Evolutionary conservation across 257 asterid species (phyloP).

Genomic region (Cruciata laevipes): DNA sequence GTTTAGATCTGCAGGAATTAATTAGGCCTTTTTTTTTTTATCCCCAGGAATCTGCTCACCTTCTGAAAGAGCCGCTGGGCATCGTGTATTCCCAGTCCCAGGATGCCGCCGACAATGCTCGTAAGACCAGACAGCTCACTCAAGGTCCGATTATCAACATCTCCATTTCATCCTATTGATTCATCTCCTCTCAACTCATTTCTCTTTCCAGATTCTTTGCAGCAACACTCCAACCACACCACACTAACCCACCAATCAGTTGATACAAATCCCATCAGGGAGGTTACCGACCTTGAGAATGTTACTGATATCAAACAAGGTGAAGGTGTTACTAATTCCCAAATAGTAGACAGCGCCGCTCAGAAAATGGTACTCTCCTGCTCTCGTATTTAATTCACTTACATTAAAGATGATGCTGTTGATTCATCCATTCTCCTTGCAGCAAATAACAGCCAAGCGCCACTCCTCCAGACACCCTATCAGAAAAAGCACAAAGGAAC

Average conservation of each 20-base stretch:
- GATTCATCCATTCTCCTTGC: conserved; percentile 8
- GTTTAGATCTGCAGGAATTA: too few relatives aligned
- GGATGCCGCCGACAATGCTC: conserved; percentile 41
- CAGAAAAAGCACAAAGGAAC: conserved; percentile 33
- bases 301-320: conserved; percentile 20
- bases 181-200: not conserved
- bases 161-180: not conserved
- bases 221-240: conserved; percentile 23
- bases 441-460: conserved; percentile 30
- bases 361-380: conserved; percentile 29
- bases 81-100: conserved; percentile 52
- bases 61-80: conserved; percentile 57
- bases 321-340: conserved; percentile 17
- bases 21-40: conserved; percentile 19
- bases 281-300: conserved; percentile 36
- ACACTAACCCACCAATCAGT: conserved; percentile 7
- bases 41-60: conserved; percentile 51
- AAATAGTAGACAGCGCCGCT: conserved; percentile 20
- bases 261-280: conserved; percentile 43
- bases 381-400: not conserved
- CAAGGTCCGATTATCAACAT: conserved; percentile 38
- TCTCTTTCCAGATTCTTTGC: conserved; percentile 28
- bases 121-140: conserved; percentile 61
- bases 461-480: conserved; percentile 35
- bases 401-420: too few relatives aligned